Base-by-base conservation (phyloP, 2,329 filamentous ascomycete species). In the Tolypocladium tropicale region DNA sequence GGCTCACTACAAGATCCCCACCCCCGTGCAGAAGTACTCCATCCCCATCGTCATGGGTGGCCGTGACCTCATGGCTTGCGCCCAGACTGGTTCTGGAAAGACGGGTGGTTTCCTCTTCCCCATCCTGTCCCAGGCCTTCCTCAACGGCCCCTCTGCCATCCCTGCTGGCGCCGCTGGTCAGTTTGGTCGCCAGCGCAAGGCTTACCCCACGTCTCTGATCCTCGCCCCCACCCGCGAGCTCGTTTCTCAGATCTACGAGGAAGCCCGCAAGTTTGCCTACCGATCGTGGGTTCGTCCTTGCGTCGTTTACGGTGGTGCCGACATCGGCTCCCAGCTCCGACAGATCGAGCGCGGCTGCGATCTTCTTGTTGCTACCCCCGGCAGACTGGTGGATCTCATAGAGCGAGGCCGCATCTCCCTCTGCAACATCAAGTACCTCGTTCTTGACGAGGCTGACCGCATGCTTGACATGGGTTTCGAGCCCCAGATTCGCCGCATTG, bases 401-500 rank as follows among this genome's bases (percentile, higher is more conserved):
- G 94, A 97, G 82, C 90, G 94, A 81, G 94, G 94, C 69, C 90
- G 93, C 70, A 97, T 99, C 73, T 97, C 94, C 49, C 86, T 99
- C 56, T 84, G 86, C 75, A 96, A 96, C 82, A 99, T 99, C 83
- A 97, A 96, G 81, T 99, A 99, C 73, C 84, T 99, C 60, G 90
- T 99, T 66, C 89, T 99, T 55, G 94, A 99, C 67, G 94, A 99
- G 84, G 94, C 94, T 74, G 94, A 99, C 80, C 94, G 94, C 74
- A 99, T 99, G 94, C 82, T 99, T 82, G 94, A 99, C 83, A 99
- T 99, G 94, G 94, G 94, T 94, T 99, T 99, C 82, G 94, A 99
- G 81, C 94, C 94, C 68, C 94, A 99, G 78, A 99, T 99, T 71
- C 92, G 94, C 69, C 89, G 93, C 67, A 97, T 99, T 68, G 94